Base-by-base conservation (phyloP, 495 filamentous ascomycete species). In the Sporormia fimetaria region DNA sequence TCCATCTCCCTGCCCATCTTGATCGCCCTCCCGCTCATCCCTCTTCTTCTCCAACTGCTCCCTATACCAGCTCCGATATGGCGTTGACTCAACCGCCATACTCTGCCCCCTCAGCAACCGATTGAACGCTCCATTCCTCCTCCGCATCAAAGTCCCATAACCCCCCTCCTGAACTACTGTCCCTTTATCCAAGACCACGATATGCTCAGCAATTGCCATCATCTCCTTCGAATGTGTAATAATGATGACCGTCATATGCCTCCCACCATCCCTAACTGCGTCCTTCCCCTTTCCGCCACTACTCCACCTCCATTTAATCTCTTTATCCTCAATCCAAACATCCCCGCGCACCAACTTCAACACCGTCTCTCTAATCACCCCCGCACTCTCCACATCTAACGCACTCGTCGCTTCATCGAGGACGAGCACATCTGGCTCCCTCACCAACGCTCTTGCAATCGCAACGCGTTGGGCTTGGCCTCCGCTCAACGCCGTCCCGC, bases 331-430 rank as follows among this genome's bases (percentile, higher is more conserved):
- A n/a, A n/a, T n/a, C n/a, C n/a, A n/a, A n/a, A n/a, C 2, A 25
- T 14, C 25, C 40, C 37, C 21, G 17, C 31, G 18, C 7, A 80
- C 63, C 16, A 87, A 52, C 6, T 55, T 48, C 20, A 57, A 47
- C 15, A 96, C 67, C 3, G 79, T 77, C 16, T 68, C 58, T n/a
- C 78, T 65, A 10, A 98, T 70, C 4, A 70, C 61, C 23, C 66
- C 71, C 1, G 83, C 80, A n/a, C 68, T 77, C 43, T 75, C 71
- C 0, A 66, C 67, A 55, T 98, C 90, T 9, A 98, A 60, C 22
- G 75, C 77, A 20, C 75, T 81, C 0, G 90, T 96, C 3, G 87
- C 81, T 58, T 96, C 90, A 44, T 98, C 90, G 9, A 96, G 58
- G 0, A 98, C 70, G 14, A 96, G 56, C 5, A 94, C 58, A 27